Base-by-base conservation (phyloP, 2,329 filamentous ascomycete species). In the Xylariaceae sp. region DNA sequence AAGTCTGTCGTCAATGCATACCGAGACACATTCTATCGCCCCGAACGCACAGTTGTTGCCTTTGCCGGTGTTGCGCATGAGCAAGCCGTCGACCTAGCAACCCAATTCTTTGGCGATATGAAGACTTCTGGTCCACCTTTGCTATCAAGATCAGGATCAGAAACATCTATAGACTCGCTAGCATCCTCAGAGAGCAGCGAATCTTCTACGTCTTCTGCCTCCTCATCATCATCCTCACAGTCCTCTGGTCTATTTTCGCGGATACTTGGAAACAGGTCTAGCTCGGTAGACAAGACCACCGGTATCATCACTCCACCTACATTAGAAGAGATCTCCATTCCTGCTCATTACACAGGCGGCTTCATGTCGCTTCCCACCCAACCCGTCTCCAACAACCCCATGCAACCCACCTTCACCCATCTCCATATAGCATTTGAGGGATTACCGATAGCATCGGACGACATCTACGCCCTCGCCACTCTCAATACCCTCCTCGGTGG, bases 351-450 rank as follows among this genome's bases (percentile, higher is more conserved):
- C 68, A 97, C 92, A 0, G 93, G 93, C 60, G 93, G 93, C 44
- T 95, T 95, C 71, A 80, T 95, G 49, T 85, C 87, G 2, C 82
- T 95, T 10, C 90, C 90, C 1, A 76, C 83, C 0, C 85, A 93
- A 38, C 87, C 89, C 3, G 85, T 86, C 1, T 87, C 88, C 0
- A 71, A 78, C 2, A 91, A 88, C 67, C 87, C 89, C 21, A 83
- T 84, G 61, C 75, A 87, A 46, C 89, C 88, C 22, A 80, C 83
- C 44, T 83, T 96, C 56, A 94, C 88, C 17, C 88, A 98, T 68
- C 91, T 98, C 58, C 90, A 97, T 71, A 79, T 98, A 55, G 91
- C 90, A 47, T 97, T 98, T 59, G 93, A 98, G 72, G 91, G 90
- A 21, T 80, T 96, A 2, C 89, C 92, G 42, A 93, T 98, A 62